Evolutionary conservation across 1,139 yeast genomes (phyloP), one percentile per base, ranked within the genome.

Genomic region (Hyphopichia buzzinii): DNA sequence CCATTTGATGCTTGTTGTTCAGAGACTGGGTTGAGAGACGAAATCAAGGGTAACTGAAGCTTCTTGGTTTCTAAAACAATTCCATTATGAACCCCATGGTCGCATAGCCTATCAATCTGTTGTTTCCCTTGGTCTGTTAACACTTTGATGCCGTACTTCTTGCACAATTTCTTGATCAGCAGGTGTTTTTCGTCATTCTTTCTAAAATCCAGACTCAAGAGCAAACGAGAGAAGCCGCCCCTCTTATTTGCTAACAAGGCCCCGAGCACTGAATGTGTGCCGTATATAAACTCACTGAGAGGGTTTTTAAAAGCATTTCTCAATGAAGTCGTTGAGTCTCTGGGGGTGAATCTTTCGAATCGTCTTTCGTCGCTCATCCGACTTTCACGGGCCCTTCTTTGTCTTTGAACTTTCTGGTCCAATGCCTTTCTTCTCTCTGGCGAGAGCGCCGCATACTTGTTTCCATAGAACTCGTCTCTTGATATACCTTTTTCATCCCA

Each of bases 31-130:
- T 65, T 71, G 41, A 79, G 59, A 26, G 52, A 50, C 13, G 56
- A 51, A 8, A 81, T 57, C 19, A 65, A 65, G 3, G 72, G 66
- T 2, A 77, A 57, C 12, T 65, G 64, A 21, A 85, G 49, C 3
- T 84, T 82, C 44, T 77, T 74, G 0, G 90, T 74, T 50, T 84
- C 88, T 34, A 87, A 54, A 0, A 84, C 92, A 21, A 82, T 72
- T 7, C 95, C 94, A 56, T 89, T 89, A 59, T 89, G 96, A 10
- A 86, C 88, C 2, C 82, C 92, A 49, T 81, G 77, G 28, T 75
- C 70, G 22, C 88, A 74, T 46, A 87, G 54, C 7, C 66, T 55
- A 49, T 84, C 83, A 46, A 89, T 59, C 24, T 76, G 80, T 46
- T 75, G 77, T 49, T 78, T 80, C 31, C 72, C 59, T 3, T 67